Base-by-base conservation (phyloP, 169 alveolate genomes). In the Plasmodium gallinaceum region DNA sequence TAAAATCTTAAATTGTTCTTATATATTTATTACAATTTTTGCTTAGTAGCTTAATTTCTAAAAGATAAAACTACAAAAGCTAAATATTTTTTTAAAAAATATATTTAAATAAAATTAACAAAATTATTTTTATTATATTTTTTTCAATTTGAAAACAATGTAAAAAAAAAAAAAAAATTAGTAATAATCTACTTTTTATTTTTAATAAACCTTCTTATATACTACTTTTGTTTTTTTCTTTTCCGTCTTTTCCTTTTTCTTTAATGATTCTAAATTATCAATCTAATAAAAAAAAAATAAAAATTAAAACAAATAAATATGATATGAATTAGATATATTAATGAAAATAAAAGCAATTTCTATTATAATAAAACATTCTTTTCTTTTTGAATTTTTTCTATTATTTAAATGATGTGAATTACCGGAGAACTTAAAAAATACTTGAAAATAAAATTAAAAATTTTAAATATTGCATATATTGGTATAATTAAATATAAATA, bases 351-450 rank as follows among this genome's bases (percentile, higher is more conserved):
- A 9, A n/a, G 74, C 3, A 22, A 64, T 8, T 14, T 51, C 12
- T 51, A 51, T 52, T 32, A 2, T 32, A 4, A 32, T 2, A 32
- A 32, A 32, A 32, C 1, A 32, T 32, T 32, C 4, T 32, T 32
- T 32, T 32, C 4, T 32, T 32, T 32, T 32, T 32, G 1, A 32
- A 32, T 32, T 32, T 32, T 32, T 32, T 32, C 39, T 8, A 8
- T 8, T 52, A 52, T 52, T n/a, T 48, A 2, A 12, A 58, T 58
- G 39, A 32, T 8, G 16, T 42, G 62, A 64, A 46, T 80, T 70
- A 80, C 90, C 80, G 90, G 90, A 32, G 90, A 80, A 42, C 90
- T 48, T 72, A 80, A 62, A 51, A 80, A 62, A 45, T 66, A 39
- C 48, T 54, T 80, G 60, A 80, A 66, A 68, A 80, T 66, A 42